phyloP scores from a whole-genome alignment of 2,329 filamentous ascomycete species.

The Aspergillus pseudoterreus region DNA sequence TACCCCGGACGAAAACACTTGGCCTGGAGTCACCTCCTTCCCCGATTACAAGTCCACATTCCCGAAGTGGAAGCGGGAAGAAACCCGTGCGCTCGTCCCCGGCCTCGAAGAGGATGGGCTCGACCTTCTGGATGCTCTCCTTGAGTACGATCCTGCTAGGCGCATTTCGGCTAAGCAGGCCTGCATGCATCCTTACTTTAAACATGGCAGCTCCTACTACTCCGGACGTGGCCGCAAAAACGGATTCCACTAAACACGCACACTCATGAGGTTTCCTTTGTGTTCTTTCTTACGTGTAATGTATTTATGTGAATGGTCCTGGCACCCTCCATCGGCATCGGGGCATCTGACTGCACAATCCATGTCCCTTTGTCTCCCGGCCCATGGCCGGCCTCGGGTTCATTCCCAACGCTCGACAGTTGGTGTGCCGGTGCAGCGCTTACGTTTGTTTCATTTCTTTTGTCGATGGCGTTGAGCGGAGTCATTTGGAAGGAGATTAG shows the following conservation, averaged over 20 bases:
- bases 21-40: slow-evolving; percentile 92
- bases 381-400: not conserved
- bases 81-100: slow-evolving; percentile 62
- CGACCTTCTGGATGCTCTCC: slow-evolving; percentile 59
- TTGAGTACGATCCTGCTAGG: slow-evolving; percentile 82
- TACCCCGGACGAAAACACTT: slow-evolving; percentile 75
- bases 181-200: slow-evolving; percentile 80
- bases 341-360: not conserved
- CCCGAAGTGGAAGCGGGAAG: slow-evolving; percentile 81
- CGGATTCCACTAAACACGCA: slow-evolving; percentile 35
- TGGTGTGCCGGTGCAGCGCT: slow-evolving; percentile 11
- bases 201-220: slow-evolving; percentile 47
- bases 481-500: slow-evolving; percentile 27
- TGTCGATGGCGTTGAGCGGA: slow-evolving; percentile 26
- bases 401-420: slow-evolving; percentile 6
- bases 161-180: slow-evolving; percentile 88
- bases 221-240: slow-evolving; percentile 41
- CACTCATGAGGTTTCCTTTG: not conserved
- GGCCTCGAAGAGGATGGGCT: slow-evolving; percentile 63
- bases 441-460: slow-evolving; percentile 20
- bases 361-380: not conserved
- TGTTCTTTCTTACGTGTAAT: slow-evolving; percentile 12
- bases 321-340: slow-evolving; percentile 4
- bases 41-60: slow-evolving; percentile 91
- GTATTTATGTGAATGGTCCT: slow-evolving; percentile 15